Evolutionary conservation across 1,139 yeast genomes (phyloP).

Genomic region (Arxiozyma bovina): DNA sequence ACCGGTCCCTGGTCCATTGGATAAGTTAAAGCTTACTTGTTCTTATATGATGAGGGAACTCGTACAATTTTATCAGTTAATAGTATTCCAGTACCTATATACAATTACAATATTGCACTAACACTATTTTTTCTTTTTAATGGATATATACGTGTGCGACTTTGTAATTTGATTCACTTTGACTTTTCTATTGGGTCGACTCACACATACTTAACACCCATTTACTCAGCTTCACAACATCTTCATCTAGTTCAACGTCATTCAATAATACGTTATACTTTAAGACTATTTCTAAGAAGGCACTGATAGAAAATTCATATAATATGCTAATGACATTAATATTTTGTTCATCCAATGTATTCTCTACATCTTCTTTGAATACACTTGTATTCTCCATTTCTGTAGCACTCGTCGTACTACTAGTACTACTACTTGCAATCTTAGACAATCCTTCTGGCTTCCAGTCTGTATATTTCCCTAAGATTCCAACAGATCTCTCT

Average conservation of each 20-base stretch:
- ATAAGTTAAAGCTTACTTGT: too few species aligned
- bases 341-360: constrained; percentile 20
- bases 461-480: constrained; percentile 39
- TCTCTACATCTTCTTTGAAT: neutral
- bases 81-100: neutral
- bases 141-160: neutral
- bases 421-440: neutral
- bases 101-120: neutral
- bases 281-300: constrained; percentile 55
- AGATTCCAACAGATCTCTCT: constrained; percentile 50
- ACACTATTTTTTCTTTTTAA: neutral
- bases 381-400: neutral
- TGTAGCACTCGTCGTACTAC: neutral
- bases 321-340: constrained; percentile 43
- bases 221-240: constrained; percentile 58
- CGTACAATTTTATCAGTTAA: too few species aligned
- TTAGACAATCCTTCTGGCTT: constrained; percentile 12
- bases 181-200: neutral
- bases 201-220: constrained; percentile 51
- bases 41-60: too few species aligned
- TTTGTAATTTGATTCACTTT: neutral
- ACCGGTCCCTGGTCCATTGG: too few species aligned
- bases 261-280: constrained; percentile 54
- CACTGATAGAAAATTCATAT: constrained; percentile 54
- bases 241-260: constrained; percentile 53